Conservation (phyloP, 2,329 filamentous ascomycete genomes). For the Talaromyces verruculosus region DNA sequence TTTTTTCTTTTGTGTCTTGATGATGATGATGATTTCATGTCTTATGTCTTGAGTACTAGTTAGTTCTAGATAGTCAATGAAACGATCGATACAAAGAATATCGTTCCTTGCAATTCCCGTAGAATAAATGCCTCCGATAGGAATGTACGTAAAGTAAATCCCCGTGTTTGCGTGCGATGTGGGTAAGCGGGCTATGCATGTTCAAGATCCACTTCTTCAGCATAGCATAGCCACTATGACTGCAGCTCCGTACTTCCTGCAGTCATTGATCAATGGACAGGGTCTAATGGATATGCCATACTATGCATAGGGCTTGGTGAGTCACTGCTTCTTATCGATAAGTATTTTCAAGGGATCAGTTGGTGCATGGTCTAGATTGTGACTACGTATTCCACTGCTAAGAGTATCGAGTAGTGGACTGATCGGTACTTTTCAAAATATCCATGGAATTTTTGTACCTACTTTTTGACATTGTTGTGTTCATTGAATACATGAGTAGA, state of each 20-base stretch:
- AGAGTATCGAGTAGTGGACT: neutral
- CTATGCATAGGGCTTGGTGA: neutral
- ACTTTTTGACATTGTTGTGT: neutral
- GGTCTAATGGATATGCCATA: neutral
- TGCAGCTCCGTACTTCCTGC: neutral
- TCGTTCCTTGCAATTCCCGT: too few species aligned
- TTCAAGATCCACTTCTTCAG: constrained; percentile 4
- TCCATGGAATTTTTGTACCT: neutral
- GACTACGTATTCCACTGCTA: neutral
- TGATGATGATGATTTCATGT: neutral
- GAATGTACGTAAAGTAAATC: neutral
- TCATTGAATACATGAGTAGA: too few species aligned
- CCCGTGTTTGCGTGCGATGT: neutral
- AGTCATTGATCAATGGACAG: constrained; percentile 1
- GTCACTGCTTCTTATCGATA: neutral
- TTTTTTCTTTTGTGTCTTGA: neutral
- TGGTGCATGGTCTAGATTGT: neutral
- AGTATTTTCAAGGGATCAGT: neutral
- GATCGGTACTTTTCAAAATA: too few species aligned
- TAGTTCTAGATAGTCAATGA: constrained; percentile 4
- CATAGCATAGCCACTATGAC: neutral
- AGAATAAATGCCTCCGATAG: neutral
- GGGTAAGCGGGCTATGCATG: neutral
- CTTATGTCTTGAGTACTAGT: neutral
- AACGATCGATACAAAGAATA: neutral